Percentiles rank a stretch among this genome's conserved stretches.
Evolutionary conservation across 2,329 filamentous ascomycete genomes (phyloP).

Genomic region (Cordyceps militaris): DNA sequence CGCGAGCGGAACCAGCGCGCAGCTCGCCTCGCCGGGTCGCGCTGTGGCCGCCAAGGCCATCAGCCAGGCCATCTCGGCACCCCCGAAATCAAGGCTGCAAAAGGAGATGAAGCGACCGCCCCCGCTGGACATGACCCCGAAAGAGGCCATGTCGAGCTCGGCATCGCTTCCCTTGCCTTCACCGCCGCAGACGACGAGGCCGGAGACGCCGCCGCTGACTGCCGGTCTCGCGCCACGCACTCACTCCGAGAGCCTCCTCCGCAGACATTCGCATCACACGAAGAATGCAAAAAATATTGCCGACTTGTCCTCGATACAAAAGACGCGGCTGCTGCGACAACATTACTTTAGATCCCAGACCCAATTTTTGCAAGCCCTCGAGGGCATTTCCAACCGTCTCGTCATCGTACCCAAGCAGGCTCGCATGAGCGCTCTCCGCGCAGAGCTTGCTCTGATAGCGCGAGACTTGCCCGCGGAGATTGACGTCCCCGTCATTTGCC

Average conservation of each 20-base stretch:
- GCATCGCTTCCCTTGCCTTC: conserved; percentile 61
- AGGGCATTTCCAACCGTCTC: conserved; percentile 78
- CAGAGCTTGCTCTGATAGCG: conserved; percentile 72
- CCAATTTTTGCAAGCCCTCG: conserved; percentile 70
- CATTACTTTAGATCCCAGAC: conserved; percentile 81
- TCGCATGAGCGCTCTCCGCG: conserved; percentile 70
- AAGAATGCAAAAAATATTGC: conserved; percentile 51
- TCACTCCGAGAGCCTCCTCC: conserved; percentile 40
- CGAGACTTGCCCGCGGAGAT: conserved; percentile 78
- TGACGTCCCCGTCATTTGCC: conserved; percentile 75
- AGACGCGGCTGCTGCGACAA: conserved; percentile 64
- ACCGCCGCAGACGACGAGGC: conserved; percentile 43
- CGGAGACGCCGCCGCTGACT: conserved; percentile 47
- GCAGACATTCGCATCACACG: conserved; percentile 55
- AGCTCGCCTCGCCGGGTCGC: conserved; percentile 21
- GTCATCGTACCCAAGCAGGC: conserved; percentile 77
- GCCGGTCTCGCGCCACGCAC: conserved; percentile 39
- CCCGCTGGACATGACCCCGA: conserved; percentile 43
- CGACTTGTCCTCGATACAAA: conserved; percentile 59
- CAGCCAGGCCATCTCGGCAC: conserved; percentile 18
- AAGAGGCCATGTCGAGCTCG: conserved; percentile 59
- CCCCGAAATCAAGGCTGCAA: conserved; percentile 21
- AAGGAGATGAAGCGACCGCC: conserved; percentile 37
- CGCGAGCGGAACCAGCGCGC: conserved; percentile 37
- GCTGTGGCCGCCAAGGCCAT: conserved; percentile 17